Evolutionary conservation across 2,329 filamentous ascomycete genomes (phyloP).

Genomic region (Neurospora crassa): DNA sequence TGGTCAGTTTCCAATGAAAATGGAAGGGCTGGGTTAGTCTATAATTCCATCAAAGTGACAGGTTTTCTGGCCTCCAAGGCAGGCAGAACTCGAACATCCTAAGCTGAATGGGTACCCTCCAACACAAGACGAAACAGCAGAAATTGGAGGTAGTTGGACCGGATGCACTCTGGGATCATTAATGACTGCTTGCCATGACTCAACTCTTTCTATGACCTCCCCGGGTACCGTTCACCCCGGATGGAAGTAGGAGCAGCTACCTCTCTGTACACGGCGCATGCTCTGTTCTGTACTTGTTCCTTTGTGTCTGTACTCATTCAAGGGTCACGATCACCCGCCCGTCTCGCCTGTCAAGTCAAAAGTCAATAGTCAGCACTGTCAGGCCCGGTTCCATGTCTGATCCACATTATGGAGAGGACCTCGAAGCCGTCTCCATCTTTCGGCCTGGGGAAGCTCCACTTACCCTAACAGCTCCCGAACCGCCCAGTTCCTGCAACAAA

Average conservation of each 20-base stretch:
- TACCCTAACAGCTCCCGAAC: conserved; percentile 56
- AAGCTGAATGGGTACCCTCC: not conserved
- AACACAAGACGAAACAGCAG: not conserved
- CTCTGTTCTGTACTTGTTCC: not conserved
- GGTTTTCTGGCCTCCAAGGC: not conserved
- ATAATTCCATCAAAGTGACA: not conserved
- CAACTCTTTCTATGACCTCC: not conserved
- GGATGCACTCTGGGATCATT: not conserved
- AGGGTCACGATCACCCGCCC: conserved; percentile 44
- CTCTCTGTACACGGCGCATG: conserved; percentile 1
- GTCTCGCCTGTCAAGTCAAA: conserved; percentile 35
- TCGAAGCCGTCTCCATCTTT: not conserved
- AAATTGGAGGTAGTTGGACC: not conserved
- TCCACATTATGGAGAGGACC: not conserved
- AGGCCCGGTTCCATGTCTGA: not conserved
- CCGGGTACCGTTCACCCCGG: not conserved
- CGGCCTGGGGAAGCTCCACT: conserved; percentile 24
- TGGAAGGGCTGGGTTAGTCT: not conserved
- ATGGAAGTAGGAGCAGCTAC: not conserved
- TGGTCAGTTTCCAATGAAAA: not conserved
- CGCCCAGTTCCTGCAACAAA: conserved; percentile 66
- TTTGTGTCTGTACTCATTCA: conserved; percentile 17
- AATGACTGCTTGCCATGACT: not conserved
- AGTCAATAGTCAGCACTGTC: conserved; percentile 9
- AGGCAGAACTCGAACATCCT: not conserved